Evolutionary conservation across 192 early-diverging fungal genomes (phyloP).

Genomic region (Endogone sp.): DNA sequence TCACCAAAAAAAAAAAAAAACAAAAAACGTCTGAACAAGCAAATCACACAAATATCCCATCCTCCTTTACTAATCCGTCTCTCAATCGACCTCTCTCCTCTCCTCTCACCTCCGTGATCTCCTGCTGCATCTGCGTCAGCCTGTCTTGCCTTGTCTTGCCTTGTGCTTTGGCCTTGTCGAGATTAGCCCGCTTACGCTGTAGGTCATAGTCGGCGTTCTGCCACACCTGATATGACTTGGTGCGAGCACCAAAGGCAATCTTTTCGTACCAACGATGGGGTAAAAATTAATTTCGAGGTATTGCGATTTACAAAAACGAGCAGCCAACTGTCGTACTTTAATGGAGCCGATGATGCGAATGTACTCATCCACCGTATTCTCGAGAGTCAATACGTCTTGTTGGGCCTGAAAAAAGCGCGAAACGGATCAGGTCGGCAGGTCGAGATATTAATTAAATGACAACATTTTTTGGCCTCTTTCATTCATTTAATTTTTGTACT

Average conservation of each 20-base stretch:
- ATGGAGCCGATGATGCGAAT: slow-evolving; percentile 82
- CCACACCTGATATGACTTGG: slow-evolving; percentile 62
- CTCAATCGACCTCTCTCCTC: not conserved
- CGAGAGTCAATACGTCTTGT: slow-evolving; percentile 68
- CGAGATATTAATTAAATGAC: too few species aligned
- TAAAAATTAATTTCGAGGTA: too few species aligned
- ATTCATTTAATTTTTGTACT: not conserved
- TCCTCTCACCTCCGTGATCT: slow-evolving; percentile 48
- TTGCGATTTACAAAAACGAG: not conserved
- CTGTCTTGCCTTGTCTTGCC: slow-evolving; percentile 44
- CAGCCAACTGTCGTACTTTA: too few species aligned
- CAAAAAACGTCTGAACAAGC: not conserved
- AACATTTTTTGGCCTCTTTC: slow-evolving; percentile 1
- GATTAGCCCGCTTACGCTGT: slow-evolving; percentile 59
- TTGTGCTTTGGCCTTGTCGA: slow-evolving; percentile 57
- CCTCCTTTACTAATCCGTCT: not conserved
- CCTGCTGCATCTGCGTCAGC: slow-evolving; percentile 30
- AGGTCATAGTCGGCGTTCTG: slow-evolving; percentile 68
- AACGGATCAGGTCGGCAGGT: not conserved
- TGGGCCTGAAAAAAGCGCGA: slow-evolving; percentile 38
- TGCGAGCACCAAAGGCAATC: slow-evolving; percentile 73
- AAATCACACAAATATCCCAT: not conserved
- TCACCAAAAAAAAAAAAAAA: not conserved
- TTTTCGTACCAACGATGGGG: too few species aligned
- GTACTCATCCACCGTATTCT: slow-evolving; percentile 84